Conservation (phyloP, 495 filamentous ascomycete genomes). For the Cercophora samala region DNA sequence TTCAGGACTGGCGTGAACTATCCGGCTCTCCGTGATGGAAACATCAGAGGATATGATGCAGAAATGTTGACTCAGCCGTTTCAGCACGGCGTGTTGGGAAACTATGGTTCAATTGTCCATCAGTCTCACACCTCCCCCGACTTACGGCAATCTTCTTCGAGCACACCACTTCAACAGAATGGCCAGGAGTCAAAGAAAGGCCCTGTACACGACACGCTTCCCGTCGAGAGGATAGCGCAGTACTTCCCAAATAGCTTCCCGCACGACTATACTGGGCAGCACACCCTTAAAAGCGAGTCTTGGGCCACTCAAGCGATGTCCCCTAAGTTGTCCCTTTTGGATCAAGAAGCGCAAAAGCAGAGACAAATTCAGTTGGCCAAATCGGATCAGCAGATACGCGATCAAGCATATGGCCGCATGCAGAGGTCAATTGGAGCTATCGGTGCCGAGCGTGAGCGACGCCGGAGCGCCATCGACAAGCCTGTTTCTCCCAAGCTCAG, state of each 20-base stretch:
- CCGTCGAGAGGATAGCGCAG: constrained; percentile 15
- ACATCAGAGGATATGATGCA: background rate
- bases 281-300: constrained; percentile 8
- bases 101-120: background rate
- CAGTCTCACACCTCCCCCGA: background rate
- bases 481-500: constrained; percentile 15
- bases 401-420: constrained; percentile 22
- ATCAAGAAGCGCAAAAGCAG: no score
- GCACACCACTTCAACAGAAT: background rate
- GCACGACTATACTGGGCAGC: constrained; percentile 16
- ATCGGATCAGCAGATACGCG: constrained; percentile 21
- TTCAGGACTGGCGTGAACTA: background rate
- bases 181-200: background rate
- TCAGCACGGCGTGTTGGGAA: background rate
- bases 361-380: constrained; percentile 19
- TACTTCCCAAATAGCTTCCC: constrained; percentile 25
- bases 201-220: constrained; percentile 26
- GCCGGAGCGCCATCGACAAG: constrained; percentile 13
- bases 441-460: constrained; percentile 28
- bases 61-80: background rate
- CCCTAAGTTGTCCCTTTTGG: background rate
- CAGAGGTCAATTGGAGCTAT: constrained; percentile 30
- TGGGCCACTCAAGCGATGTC: constrained; percentile 4
- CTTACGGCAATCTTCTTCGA: background rate
- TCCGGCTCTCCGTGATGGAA: background rate